Evolutionary conservation across 2,329 filamentous ascomycete genomes (phyloP).

Genomic region (Podosphaera fusca): DNA sequence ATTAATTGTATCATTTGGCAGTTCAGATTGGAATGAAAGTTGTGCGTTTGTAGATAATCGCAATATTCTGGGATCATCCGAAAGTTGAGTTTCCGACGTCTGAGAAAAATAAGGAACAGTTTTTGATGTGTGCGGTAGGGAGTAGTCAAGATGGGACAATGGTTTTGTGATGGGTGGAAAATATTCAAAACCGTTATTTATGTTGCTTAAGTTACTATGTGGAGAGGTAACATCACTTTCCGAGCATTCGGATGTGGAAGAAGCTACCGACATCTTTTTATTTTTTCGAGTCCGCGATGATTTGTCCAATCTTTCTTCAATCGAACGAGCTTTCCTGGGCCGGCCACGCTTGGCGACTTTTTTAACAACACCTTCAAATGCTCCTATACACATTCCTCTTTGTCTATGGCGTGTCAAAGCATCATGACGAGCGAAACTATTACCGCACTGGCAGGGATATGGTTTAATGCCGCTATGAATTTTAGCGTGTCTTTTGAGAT

Average conservation of each 20-base stretch:
- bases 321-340: constrained; percentile 36
- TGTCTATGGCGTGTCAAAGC: constrained; percentile 85
- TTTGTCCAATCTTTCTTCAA: constrained; percentile 30
- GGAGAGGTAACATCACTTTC: constrained; percentile 33
- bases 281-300: constrained; percentile 32
- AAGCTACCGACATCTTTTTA: constrained; percentile 18
- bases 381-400: constrained; percentile 87
- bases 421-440: constrained; percentile 85
- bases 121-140: constrained; percentile 9
- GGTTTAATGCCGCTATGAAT: constrained; percentile 94
- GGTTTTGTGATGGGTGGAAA: constrained; percentile 15
- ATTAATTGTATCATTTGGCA: no score
- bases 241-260: constrained; percentile 32
- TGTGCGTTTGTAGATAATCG: neutral
- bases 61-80: neutral
- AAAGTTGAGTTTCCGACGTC: neutral
- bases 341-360: constrained; percentile 43
- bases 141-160: constrained; percentile 18
- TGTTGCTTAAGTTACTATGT: constrained; percentile 20
- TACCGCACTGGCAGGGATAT: constrained; percentile 82
- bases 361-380: constrained; percentile 59
- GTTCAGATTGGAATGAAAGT: neutral
- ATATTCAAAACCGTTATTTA: constrained; percentile 19
- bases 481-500: constrained; percentile 90
- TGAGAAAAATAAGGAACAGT: neutral